Percentiles rank a stretch among this genome's conserved stretches.
phyloP scores from a whole-genome alignment of 371 early-diverging fungal species.

The Mucor indicus region DNA sequence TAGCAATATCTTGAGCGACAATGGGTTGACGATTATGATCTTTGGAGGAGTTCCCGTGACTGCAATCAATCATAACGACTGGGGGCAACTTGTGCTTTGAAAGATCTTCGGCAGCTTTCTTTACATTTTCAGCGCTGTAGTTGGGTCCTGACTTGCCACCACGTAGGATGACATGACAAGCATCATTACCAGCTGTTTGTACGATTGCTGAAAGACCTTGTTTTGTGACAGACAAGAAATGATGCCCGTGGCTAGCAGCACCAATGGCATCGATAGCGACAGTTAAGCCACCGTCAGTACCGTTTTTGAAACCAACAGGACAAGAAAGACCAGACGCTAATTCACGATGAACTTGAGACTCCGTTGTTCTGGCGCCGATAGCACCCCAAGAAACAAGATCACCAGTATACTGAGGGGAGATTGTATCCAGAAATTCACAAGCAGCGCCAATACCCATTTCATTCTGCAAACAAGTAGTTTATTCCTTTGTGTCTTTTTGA shows the following conservation, averaged over 20 bases:
- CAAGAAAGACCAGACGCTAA: constrained; percentile 91
- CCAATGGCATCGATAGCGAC: constrained; percentile 91
- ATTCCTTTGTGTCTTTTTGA: too few relatives aligned
- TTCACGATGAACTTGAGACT: constrained; percentile 92
- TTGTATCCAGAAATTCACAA: constrained; percentile 90
- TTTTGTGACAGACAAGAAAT: constrained; percentile 60
- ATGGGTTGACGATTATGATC: constrained; percentile 74
- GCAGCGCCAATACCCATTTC: constrained; percentile 85
- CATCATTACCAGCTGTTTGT: constrained; percentile 71
- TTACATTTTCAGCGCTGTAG: constrained; percentile 68
- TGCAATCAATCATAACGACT: constrained; percentile 89
- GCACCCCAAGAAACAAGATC: constrained; percentile 94
- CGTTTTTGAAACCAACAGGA: constrained; percentile 96
- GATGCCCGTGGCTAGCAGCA: constrained; percentile 78
- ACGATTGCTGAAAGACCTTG: constrained; percentile 76
- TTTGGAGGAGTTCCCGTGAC: constrained; percentile 85
- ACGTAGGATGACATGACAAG: constrained; percentile 84
- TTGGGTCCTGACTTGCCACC: constrained; percentile 89
- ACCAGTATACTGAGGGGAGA: constrained; percentile 91
- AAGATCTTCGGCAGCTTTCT: constrained; percentile 55
- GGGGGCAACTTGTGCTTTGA: constrained; percentile 56
- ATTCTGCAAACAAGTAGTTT: background rate
- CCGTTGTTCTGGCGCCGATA: constrained; percentile 93
- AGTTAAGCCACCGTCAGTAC: constrained; percentile 82
- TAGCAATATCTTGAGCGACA: constrained; percentile 68